These are phyloP conservation scores for Aspergillus luchuensis DNA, from an alignment of 2,329 filamentous ascomycete species.

Conservation along the genomic window DNA sequence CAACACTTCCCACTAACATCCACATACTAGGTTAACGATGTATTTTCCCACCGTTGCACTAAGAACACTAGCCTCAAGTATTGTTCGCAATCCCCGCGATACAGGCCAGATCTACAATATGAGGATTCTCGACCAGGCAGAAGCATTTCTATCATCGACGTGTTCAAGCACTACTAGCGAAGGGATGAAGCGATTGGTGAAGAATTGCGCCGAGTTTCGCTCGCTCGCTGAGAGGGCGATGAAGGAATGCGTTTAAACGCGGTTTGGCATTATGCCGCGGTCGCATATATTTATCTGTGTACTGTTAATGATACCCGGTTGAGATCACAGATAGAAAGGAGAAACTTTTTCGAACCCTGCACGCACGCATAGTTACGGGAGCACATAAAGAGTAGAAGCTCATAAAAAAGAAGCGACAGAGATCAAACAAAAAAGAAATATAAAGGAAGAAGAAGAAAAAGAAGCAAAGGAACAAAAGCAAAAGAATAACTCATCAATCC, in stretches of 20 bases:
- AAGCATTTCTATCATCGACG: constrained; percentile 16
- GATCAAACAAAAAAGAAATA: too few relatives aligned
- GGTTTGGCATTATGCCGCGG: not conserved
- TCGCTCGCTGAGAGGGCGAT: constrained; percentile 13
- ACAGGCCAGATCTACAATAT: constrained; percentile 15
- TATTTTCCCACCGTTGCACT: constrained; percentile 22
- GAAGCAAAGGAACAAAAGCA: too few relatives aligned
- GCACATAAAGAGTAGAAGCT: too few relatives aligned
- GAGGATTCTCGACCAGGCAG: constrained; percentile 18
- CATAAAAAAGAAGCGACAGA: too few relatives aligned
- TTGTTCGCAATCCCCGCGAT: constrained; percentile 19
- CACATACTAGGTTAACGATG: constrained; percentile 8
- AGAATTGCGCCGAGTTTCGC: constrained; percentile 20
- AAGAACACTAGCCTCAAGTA: constrained; percentile 19
- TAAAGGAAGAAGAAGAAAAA: too few relatives aligned
- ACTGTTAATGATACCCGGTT: too few relatives aligned
- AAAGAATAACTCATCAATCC: too few relatives aligned
- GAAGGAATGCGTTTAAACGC: not conserved
- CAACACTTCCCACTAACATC: too few relatives aligned
- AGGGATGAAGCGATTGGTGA: constrained; percentile 11
- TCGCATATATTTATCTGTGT: not conserved
- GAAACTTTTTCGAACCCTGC: too few relatives aligned
- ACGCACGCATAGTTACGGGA: too few relatives aligned
- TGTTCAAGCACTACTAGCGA: constrained; percentile 11
- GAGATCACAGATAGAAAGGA: too few relatives aligned